Evolutionary conservation across 371 early-diverging fungal genomes (phyloP).

Genomic region (Mucor lusitanicus): DNA sequence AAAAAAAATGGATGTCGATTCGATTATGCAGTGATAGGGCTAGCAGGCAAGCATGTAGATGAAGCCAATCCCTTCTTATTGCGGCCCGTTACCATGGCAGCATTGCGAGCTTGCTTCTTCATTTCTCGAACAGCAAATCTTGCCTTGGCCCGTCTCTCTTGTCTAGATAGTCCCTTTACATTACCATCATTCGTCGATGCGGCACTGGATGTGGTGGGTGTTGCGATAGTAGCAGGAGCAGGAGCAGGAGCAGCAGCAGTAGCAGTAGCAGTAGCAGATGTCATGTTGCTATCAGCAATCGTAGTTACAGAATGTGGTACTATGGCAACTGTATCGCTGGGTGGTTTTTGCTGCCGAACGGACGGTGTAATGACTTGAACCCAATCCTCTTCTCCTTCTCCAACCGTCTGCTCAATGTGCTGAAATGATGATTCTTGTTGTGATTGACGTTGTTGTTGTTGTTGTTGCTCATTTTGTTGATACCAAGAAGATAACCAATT

Average conservation of each 20-base stretch:
- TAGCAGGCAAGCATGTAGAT: conserved; percentile 3
- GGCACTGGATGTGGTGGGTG: neutral
- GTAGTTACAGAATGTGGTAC: conserved; percentile 1
- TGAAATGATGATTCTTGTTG: conserved; percentile 14
- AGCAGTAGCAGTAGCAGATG: neutral
- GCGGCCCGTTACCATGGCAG: conserved; percentile 6
- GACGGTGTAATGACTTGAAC: conserved; percentile 18
- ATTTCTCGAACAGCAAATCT: conserved; percentile 20
- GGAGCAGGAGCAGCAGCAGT: neutral
- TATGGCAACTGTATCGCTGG: conserved; percentile 4
- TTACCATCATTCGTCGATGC: neutral
- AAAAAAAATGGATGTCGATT: neutral
- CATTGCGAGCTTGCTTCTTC: conserved; percentile 21
- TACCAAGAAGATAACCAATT: conserved; percentile 28
- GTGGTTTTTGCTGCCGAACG: conserved; percentile 3
- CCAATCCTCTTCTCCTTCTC: conserved; percentile 23
- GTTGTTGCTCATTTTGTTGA: conserved; percentile 20
- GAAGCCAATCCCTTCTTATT: conserved; percentile 10
- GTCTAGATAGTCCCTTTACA: conserved; percentile 20
- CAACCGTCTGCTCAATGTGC: neutral
- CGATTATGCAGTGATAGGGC: conserved; percentile 4
- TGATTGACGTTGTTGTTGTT: conserved; percentile 21
- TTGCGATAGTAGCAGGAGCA: neutral
- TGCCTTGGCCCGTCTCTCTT: conserved; percentile 24
- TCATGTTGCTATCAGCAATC: neutral